Evolutionary conservation across 805 yeast species (phyloP), one percentile per base, ranked within the genome.

Genomic region (Metschnikowia santaceciliae): DNA sequence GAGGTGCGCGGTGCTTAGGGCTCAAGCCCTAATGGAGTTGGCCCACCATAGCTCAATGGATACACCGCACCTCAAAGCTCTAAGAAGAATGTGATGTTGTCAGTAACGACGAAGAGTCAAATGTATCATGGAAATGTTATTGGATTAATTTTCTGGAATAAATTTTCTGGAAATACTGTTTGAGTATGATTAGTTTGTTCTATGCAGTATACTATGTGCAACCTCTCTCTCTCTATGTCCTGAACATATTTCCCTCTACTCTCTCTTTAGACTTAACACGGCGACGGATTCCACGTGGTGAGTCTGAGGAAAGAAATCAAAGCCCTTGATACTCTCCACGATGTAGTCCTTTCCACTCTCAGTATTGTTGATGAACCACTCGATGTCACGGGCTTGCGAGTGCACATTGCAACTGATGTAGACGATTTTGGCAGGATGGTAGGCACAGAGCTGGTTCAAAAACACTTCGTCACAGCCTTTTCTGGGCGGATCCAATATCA

Each of bases 331-430:
- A 58, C 92, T 85, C 58, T 89, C 96, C 42, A 94, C 79, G 51
- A 71, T 72, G 71, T 90, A 94, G 37, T 77, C 63, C 6, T 65
- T 59, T 3, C 94, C 94, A 57, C 81, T 74, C 34, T 71, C 76
- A 7, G 92, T 84, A 35, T 83, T 77, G 54, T 78, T 80, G 50
- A 91, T 67, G 62, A 94, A 88, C 74, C 83, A 90, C 58, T 89
- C 92, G 42, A 94, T 66, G 66, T 94, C 99, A 60, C 98, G 77
- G 4, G 98, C 98, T 69, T 94, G 99, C 17, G 97, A 89, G 71
- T 92, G 97, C 45, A 94, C 99, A 64, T 94, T 94, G 75, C 99
- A 94, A 54, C 96, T 89, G 51, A 94, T 88, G 70, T 94, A 94
- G n/a, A 94, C 95, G 49, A 94, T 82, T 60, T 84, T 83, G 14